These are phyloP conservation scores for Isatis tinctoria DNA, from an alignment of 345 rosid genomes.

Conservation along the genomic window DNA sequence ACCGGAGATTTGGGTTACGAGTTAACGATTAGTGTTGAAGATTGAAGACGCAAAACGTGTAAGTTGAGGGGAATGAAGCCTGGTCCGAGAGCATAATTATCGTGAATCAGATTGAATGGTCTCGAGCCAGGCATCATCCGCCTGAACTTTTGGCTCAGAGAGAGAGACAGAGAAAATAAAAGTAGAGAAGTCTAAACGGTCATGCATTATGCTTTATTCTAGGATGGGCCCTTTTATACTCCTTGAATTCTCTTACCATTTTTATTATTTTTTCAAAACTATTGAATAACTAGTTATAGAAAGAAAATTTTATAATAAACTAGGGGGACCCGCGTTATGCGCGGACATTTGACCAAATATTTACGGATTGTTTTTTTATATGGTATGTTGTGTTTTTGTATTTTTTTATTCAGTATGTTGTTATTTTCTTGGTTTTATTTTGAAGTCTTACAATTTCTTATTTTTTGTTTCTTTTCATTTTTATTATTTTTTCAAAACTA, in stretches of 20 bases:
- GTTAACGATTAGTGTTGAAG: neutral
- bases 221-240: neutral
- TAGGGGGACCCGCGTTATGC: no score
- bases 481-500: no score
- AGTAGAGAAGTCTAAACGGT: conserved; percentile 12
- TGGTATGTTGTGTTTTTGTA: no score
- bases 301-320: no score
- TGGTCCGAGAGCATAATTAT: conserved; percentile 77
- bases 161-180: conserved; percentile 9
- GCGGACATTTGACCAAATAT: no score
- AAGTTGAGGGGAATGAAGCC: conserved; percentile 95
- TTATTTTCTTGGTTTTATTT: no score
- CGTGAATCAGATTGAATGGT: neutral
- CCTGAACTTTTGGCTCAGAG: conserved; percentile 51
- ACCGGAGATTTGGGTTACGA: neutral
- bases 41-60: neutral
- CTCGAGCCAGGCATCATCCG: conserved; percentile 81
- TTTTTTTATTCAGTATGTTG: no score
- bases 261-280: neutral
- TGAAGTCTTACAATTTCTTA: no score
- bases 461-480: no score
- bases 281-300: neutral
- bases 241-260: neutral
- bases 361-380: no score
- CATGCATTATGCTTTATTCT: conserved; percentile 28